Base-by-base conservation (phyloP, 805 yeast species). In the Cyberlindnera meyerae region DNA sequence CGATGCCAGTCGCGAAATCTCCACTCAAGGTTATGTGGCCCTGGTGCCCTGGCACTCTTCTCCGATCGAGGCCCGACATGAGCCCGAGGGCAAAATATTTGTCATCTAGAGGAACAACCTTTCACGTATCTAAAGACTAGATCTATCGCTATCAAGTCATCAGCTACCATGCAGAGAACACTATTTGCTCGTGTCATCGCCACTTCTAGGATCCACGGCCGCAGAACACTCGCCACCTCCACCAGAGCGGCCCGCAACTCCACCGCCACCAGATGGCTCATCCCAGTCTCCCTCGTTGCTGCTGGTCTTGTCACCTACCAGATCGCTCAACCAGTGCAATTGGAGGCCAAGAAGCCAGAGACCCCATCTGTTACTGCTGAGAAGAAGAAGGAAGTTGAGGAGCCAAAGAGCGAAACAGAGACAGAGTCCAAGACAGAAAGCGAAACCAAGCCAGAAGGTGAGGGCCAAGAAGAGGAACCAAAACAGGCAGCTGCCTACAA, bases 401-500 rank as follows among this genome's bases (percentile, higher is more conserved):
- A 43, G 30, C 25, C 24, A 13, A 15, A 24, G 25, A 27, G 27
- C n/a, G 30, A 26, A 18, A 17, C 31, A 17, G 31, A 17, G 14
- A 24, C 30, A n/a, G 34, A 40, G 24, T 11, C 34, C 6, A 39
- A 32, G 14, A 27, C 38, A 9, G 33, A 33, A 13, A 34, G 29
- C 11, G 37, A 40, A 28, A 33, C 26, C 17, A 57, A 39, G 28
- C 36, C 33, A 12, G 52, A 43, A 20, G 59, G 43, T 6, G 66
- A 56, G 6, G 37, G 29, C 24, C 22, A 20, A 20, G 42, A 37
- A 33, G 62, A 56, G 27, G 68, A 64, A 29, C 71, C 63, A 29
- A 62, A 64, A 15, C 66, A 61, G 44, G 64, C 69, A 43, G 83
- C 87, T 26, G 96, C 97, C 4, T 90, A 77, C 64, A 77, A 90